Base-by-base conservation (phyloP, 306 rosid genomes). In the Lathyrus tuberosus region DNA sequence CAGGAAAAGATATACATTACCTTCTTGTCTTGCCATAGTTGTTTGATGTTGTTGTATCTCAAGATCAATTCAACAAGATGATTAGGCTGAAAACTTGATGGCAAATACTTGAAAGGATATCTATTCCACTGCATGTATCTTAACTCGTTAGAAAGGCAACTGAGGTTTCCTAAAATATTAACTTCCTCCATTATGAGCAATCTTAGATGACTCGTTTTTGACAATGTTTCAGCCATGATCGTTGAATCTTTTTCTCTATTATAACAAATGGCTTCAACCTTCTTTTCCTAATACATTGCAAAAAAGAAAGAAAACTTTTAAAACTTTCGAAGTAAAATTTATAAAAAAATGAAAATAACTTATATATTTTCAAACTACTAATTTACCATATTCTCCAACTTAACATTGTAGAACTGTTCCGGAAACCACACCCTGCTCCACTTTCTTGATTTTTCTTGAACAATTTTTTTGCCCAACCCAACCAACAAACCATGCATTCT, bases 361-460 rank as follows among this genome's bases (percentile, higher is more conserved):
- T 38, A 38, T 52, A 0, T 63, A 6, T 31, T 11, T 42, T 69
- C 10, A n/a, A 56, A 42, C 14, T 31, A 46, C 2, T 16, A 31
- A 20, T 46, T 57, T 49, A 78, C 74, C 44, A 13, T 40, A 1
- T 72, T 47, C 20, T 53, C 18, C 0, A 2, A 15, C 49, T 38
- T 20, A 38, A 43, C 41, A 26, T 28, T 69, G 49, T 0, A 0
- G 37, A 58, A 5, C 10, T 78, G 58, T 31, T 58, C 0, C 17
- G 0, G 17, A 8, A 15, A 20, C 82, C 82, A 72, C 12, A 72
- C 4, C 31, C 78, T 66, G 12, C 78, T 78, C 82, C 74, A 65
- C 43, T 59, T 78, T 51, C 65, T 56, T 2, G 74, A 69, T 0
- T 65, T 31, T 47, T 69, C 65, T 38, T 7, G 9, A 7, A 74